Conservation (phyloP, 306 rosid genomes). For the Vigna hirtella region DNA sequence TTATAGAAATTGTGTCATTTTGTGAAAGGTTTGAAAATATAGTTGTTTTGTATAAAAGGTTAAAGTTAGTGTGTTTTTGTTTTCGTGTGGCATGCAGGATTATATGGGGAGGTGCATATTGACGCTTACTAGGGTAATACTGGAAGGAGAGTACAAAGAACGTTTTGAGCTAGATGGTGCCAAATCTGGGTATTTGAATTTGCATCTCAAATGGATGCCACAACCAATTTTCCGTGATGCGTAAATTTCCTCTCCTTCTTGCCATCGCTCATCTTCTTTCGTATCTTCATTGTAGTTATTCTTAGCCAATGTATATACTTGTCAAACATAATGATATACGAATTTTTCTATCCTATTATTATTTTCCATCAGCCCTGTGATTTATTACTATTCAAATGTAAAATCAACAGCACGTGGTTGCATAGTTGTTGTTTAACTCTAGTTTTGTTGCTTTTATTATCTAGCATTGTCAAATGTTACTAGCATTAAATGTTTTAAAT, state of each 20-base stretch:
- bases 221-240: slow-evolving; percentile 89
- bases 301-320: slow-evolving; percentile 55
- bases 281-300: slow-evolving; percentile 35
- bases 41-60: neutral
- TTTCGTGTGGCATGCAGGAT: slow-evolving; percentile 58
- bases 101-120: slow-evolving; percentile 92
- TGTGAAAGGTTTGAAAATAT: neutral
- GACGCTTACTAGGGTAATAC: slow-evolving; percentile 84
- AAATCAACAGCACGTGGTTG: slow-evolving; percentile 5
- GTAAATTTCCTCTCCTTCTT: slow-evolving; percentile 39
- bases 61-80: neutral
- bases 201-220: slow-evolving; percentile 93
- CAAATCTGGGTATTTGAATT: slow-evolving; percentile 79
- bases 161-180: slow-evolving; percentile 77
- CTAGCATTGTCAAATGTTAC: neutral
- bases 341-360: neutral
- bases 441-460: neutral
- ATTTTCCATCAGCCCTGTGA: neutral
- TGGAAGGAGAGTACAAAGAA: slow-evolving; percentile 90
- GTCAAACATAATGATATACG: slow-evolving; percentile 33
- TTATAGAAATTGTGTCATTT: neutral
- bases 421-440: neutral
- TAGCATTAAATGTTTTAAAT: neutral
- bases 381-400: neutral
- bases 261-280: slow-evolving; percentile 22